phyloP scores from a whole-genome alignment of 306 rosid genomes.

The Fragaria iinumae region DNA sequence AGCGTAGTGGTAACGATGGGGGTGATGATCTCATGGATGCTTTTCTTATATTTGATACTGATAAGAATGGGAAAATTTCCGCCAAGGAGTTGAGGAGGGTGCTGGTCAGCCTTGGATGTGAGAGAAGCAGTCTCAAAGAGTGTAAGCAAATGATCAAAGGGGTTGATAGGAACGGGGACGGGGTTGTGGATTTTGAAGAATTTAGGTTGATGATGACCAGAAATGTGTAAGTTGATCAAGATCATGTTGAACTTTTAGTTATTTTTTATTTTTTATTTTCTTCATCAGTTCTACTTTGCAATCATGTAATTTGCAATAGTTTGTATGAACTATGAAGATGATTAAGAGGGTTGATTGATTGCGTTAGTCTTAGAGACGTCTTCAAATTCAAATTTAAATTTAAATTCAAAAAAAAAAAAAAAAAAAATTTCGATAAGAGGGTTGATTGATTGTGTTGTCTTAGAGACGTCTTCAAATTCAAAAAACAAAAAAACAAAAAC shows the following conservation, averaged over 20 bases:
- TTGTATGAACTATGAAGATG: neutral
- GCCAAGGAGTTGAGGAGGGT: slow-evolving; percentile 56
- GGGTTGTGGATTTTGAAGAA: slow-evolving; percentile 67
- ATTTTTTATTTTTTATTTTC: too few species aligned
- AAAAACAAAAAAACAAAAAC: too few species aligned
- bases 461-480: neutral
- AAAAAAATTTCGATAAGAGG: neutral
- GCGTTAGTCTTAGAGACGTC: neutral
- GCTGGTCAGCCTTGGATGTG: slow-evolving; percentile 51
- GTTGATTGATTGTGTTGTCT: neutral
- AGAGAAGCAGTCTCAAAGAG: slow-evolving; percentile 47
- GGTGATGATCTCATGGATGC: slow-evolving; percentile 52
- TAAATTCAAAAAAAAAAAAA: too few species aligned
- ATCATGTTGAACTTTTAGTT: neutral
- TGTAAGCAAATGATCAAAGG: slow-evolving; percentile 63
- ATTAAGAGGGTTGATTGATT: neutral
- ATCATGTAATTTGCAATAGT: neutral
- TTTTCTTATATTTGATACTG: slow-evolving; percentile 59
- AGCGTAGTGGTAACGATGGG: neutral
- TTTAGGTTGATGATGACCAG: slow-evolving; percentile 60
- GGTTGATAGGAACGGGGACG: slow-evolving; percentile 67
- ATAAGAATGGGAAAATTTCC: slow-evolving; percentile 58
- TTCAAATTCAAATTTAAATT: neutral
- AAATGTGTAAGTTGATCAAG: slow-evolving; percentile 17
- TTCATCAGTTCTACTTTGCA: neutral